These are phyloP conservation scores for Colletotrichum tropicale DNA, from an alignment of 2,329 filamentous ascomycete species.

Conservation along the genomic window DNA sequence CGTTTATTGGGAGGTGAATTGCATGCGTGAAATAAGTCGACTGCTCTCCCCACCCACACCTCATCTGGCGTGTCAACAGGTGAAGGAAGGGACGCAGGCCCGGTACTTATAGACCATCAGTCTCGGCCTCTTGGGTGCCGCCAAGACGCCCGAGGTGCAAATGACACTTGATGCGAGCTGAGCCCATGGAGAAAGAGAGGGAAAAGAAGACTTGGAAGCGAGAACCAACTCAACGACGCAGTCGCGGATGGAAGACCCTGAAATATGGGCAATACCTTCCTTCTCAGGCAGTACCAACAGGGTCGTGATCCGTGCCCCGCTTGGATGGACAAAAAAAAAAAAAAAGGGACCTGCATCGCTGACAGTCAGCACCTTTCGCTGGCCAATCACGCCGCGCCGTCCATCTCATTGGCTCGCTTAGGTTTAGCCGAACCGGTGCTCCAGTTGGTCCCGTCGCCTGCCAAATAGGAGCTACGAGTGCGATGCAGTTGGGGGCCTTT, in stretches of 20 bases:
- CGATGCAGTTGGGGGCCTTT: not conserved
- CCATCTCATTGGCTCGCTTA: constrained; percentile 12
- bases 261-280: not conserved
- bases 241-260: not conserved
- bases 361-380: not conserved
- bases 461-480: not conserved
- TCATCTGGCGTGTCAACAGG: not conserved
- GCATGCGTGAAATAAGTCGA: not conserved
- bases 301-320: not conserved
- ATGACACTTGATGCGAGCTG: not conserved
- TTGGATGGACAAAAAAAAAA: not conserved
- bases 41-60: constrained; percentile 12
- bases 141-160: not conserved
- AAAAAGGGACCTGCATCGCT: not conserved
- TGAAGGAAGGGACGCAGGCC: not conserved
- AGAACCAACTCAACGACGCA: not conserved
- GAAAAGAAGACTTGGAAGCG: not conserved
- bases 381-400: not conserved
- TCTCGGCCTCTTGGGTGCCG: not conserved
- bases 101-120: not conserved
- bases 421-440: not conserved
- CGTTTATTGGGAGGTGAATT: not conserved
- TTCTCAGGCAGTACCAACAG: not conserved
- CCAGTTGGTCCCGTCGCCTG: not conserved
- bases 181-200: not conserved